Evolutionary conservation across 202 grass and related monocot genomes (phyloP).

Genomic region (Dendrocalamus latiflorus): DNA sequence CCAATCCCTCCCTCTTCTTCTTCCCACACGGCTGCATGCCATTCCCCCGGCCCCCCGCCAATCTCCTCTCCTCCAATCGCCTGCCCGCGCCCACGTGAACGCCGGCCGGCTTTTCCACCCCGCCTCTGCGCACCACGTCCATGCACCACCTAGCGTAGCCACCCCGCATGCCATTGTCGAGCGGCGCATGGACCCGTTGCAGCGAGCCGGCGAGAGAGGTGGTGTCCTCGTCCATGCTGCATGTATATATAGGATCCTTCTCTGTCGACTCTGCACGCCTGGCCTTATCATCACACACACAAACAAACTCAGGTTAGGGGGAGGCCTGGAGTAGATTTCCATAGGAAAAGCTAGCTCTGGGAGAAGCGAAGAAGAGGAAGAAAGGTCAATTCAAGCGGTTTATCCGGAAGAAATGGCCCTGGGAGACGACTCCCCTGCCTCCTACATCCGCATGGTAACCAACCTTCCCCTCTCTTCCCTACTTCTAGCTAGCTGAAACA

Average conservation of each 20-base stretch:
- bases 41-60: neutral
- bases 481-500: neutral
- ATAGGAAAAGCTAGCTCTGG: neutral
- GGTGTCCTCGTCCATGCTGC: slow-evolving; percentile 49
- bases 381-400: neutral
- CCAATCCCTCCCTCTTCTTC: neutral
- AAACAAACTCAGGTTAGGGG: neutral
- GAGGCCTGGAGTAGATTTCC: neutral
- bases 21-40: neutral
- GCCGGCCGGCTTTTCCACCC: neutral
- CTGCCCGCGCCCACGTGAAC: too few species aligned
- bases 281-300: slow-evolving; percentile 47
- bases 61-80: slow-evolving; percentile 42
- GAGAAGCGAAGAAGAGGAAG: neutral
- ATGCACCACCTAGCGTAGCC: neutral
- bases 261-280: slow-evolving; percentile 43
- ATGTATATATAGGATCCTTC: slow-evolving; percentile 51
- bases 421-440: too few species aligned
- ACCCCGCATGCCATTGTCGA: neutral
- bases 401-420: too few species aligned
- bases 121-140: neutral
- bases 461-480: neutral
- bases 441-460: slow-evolving; percentile 68
- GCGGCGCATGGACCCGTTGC: neutral
- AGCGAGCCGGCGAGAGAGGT: neutral